A percentile compares a stretch with the other conserved stretches of the same genome.
Evolutionary conservation across 2,329 filamentous ascomycete genomes (phyloP).

Genomic region (Fusarium heterosporum): DNA sequence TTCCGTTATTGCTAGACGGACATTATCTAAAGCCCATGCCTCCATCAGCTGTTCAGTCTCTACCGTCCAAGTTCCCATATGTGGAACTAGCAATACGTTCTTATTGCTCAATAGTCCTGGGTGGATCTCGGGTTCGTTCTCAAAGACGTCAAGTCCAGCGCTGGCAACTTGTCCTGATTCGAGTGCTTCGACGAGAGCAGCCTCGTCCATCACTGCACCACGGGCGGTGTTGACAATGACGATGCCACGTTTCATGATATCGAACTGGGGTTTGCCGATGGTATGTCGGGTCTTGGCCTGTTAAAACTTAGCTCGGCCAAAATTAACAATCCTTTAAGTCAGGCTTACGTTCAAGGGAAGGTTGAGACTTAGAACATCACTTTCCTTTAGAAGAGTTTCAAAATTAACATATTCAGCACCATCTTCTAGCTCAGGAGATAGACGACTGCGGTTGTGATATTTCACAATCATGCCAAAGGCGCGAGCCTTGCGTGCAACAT

Average conservation of each 20-base stretch:
- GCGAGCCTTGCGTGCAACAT: constrained; percentile 78
- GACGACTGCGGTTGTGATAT: constrained; percentile 77
- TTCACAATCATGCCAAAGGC: constrained; percentile 81
- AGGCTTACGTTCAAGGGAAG: constrained; percentile 80
- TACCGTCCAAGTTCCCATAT: constrained; percentile 86
- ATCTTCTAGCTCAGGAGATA: constrained; percentile 66
- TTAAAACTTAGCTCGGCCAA: not conserved
- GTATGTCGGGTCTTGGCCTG: constrained; percentile 77
- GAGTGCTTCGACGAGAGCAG: constrained; percentile 79
- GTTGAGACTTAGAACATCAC: constrained; percentile 84
- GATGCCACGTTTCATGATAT: constrained; percentile 80
- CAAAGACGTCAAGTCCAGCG: constrained; percentile 83
- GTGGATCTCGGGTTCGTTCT: constrained; percentile 82
- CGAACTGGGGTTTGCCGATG: constrained; percentile 77
- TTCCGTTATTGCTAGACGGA: constrained; percentile 70
- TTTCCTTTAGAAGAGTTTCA: constrained; percentile 75
- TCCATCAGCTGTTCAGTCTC: constrained; percentile 78
- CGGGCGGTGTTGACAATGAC: constrained; percentile 86
- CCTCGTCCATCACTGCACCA: constrained; percentile 85
- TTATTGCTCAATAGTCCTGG: constrained; percentile 77
- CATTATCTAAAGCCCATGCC: constrained; percentile 78
- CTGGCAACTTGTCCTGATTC: constrained; percentile 76
- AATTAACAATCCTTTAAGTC: not conserved
- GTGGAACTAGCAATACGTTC: constrained; percentile 80
- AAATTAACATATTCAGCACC: constrained; percentile 78